Conservation (phyloP, 768 basidiomycete species). For the Pisolithus marmoratus region DNA sequence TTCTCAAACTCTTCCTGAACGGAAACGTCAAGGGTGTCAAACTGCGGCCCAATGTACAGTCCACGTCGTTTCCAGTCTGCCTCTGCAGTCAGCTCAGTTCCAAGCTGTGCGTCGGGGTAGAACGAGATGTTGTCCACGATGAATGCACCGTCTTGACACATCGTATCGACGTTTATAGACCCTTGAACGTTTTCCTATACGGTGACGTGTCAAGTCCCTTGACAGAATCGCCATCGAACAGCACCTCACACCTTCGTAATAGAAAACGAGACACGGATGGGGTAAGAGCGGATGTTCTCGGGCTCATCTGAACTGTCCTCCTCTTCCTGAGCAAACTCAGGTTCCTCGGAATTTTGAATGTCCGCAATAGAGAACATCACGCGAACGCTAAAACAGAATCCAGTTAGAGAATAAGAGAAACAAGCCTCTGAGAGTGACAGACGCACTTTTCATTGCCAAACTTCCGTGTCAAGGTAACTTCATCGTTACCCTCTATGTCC, state of each 20-base stretch:
- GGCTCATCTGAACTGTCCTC: constrained; percentile 28
- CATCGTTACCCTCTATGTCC: constrained; percentile 69
- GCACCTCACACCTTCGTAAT: constrained; percentile 67
- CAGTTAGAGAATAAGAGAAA: not conserved
- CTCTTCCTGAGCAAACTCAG: constrained; percentile 35
- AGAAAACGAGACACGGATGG: constrained; percentile 74
- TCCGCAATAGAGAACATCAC: constrained; percentile 93
- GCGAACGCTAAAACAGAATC: constrained; percentile 53
- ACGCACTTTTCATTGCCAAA: constrained; percentile 89
- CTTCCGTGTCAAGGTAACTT: constrained; percentile 72
- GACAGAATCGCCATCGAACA: not conserved
- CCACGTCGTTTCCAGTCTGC: constrained; percentile 93
- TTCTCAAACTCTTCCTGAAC: constrained; percentile 92
- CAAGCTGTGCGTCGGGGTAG: constrained; percentile 69
- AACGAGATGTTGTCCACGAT: constrained; percentile 86
- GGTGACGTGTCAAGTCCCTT: not conserved
- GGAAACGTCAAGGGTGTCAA: constrained; percentile 80
- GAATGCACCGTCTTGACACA: constrained; percentile 75
- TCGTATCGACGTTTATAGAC: constrained; percentile 72
- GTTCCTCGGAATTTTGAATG: constrained; percentile 48
- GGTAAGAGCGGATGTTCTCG: constrained; percentile 40
- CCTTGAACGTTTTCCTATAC: constrained; percentile 49
- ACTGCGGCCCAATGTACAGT: constrained; percentile 90
- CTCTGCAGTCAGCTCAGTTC: constrained; percentile 75
- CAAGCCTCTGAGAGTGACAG: not conserved